These are phyloP conservation scores for Metarhizium rileyi DNA, from an alignment of 2,329 filamentous ascomycete genomes.

Conservation along the genomic window DNA sequence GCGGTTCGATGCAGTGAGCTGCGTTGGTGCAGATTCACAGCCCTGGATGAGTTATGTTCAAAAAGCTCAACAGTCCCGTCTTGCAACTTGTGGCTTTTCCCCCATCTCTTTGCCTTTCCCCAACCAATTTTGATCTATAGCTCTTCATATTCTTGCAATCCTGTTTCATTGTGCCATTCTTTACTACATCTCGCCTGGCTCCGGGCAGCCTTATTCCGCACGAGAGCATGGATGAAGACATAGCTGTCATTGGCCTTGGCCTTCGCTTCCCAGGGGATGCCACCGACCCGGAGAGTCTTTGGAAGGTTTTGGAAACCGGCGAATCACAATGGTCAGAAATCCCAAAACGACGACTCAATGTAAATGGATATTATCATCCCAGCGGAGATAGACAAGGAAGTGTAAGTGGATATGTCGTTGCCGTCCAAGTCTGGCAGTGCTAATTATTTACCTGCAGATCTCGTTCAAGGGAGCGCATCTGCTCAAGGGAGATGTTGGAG, in stretches of 20 bases:
- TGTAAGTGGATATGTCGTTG: conserved; percentile 21
- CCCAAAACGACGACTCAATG: conserved; percentile 38
- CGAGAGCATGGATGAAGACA: conserved; percentile 25
- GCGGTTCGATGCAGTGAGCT: background rate
- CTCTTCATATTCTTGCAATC: background rate
- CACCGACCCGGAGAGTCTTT: conserved; percentile 32
- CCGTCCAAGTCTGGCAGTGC: background rate
- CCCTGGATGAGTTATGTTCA: background rate
- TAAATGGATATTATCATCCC: conserved; percentile 44
- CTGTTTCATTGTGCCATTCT: background rate
- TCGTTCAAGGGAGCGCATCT: conserved; percentile 41
- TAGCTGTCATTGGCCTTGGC: conserved; percentile 42
- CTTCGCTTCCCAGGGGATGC: conserved; percentile 43
- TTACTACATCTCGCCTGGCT: background rate
- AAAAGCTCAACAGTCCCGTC: background rate
- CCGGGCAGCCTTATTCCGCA: background rate
- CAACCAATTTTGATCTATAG: background rate
- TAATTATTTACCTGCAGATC: conserved; percentile 23
- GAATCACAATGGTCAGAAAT: conserved; percentile 40
- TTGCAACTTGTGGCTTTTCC: background rate
- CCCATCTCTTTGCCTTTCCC: background rate
- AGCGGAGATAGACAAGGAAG: conserved; percentile 38
- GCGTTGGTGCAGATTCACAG: background rate
- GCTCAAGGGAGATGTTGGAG: conserved; percentile 33
- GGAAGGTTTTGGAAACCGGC: conserved; percentile 35